phyloP scores from a whole-genome alignment of 2,329 filamentous ascomycete genomes.

The Hypomyces rosellus region DNA sequence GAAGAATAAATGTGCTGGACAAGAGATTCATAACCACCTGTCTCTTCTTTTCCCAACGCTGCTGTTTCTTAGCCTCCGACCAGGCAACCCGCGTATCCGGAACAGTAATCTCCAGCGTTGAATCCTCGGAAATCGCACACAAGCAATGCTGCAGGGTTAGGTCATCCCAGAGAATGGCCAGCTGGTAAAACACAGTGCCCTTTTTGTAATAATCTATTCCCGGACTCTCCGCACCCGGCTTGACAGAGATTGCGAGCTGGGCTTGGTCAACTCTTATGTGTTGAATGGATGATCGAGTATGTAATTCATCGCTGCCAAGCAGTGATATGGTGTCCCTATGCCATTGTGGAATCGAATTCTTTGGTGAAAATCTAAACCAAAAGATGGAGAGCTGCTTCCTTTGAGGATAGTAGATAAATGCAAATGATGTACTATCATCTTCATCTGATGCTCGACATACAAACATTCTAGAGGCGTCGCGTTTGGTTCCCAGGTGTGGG shows the following conservation, averaged over 20 bases:
- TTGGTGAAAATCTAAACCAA: conserved; percentile 25
- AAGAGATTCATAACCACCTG: conserved; percentile 24
- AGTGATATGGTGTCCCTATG: conserved; percentile 30
- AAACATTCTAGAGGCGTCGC: conserved; percentile 24
- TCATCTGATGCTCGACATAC: conserved; percentile 20
- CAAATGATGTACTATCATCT: conserved; percentile 20
- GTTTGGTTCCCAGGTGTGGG: conserved; percentile 22
- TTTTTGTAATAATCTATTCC: conserved; percentile 27
- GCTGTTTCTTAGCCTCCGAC: conserved; percentile 19
- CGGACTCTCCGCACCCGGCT: conserved; percentile 12
- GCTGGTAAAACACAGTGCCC: conserved; percentile 40
- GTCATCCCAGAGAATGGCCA: conserved; percentile 36
- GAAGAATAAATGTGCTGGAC: conserved; percentile 29
- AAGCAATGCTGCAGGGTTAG: conserved; percentile 38
- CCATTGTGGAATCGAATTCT: conserved; percentile 27
- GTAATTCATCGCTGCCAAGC: conserved; percentile 12
- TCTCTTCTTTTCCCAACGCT: conserved; percentile 24
- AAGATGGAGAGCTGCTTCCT: conserved; percentile 28
- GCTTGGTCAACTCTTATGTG: conserved; percentile 24
- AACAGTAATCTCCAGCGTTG: conserved; percentile 19
- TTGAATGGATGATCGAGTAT: conserved; percentile 14
- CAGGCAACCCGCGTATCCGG: conserved; percentile 23
- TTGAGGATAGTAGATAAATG: conserved; percentile 28
- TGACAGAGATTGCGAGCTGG: conserved; percentile 13
- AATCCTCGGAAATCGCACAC: conserved; percentile 21